Base-by-base conservation (phyloP, 805 yeast species). In the Tetrapisispora nanseiensis region DNA sequence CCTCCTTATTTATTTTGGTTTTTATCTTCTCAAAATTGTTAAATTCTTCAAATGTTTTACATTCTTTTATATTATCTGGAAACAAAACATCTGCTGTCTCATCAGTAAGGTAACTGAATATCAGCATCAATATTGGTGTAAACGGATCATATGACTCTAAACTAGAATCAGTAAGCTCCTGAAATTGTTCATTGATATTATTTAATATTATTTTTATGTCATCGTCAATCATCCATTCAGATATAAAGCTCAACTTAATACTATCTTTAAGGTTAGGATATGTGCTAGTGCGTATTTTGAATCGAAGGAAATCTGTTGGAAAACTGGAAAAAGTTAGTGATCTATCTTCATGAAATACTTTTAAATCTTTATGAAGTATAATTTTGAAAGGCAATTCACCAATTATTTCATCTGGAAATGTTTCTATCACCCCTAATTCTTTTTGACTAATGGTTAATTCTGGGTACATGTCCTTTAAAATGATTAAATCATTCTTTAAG, bases 61-160 rank as follows among this genome's bases (percentile, higher is more conserved):
- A 48, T 3, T 39, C 28, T 21, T 39, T 37, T 6, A 36, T 35
- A 10, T 22, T 31, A 10, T 46, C 38, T 13, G 45, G 43, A 22
- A 55, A 47, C 15, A 56, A 39, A 15, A 51, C 28, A 5, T 32
- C 29, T 1, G 47, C 39, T 16, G 50, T 23, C 19, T 60, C 65
- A 33, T 50, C 47, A 3, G 56, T 55, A 18, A 75, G 40, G 42
- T 50, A 60, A 44, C 72, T 76, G n/a, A 74, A 61, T 46, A 73
- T 51, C 12, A 64, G 49, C 51, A 66, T 74, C 3, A 74, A 49
- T 1, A 73, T 57, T 23, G 67, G 63, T 2, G 56, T 51, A 22
- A 33, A 43, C 4, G 54, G 46, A 27, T 56, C 61, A 37, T 42
- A 54, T 2, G 39, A 2, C 3, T 48, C 54, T 10, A 49, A 42